These are phyloP conservation scores for Coemansia guatemalensis DNA, from an alignment of 192 early-diverging fungal genomes.

Conservation along the genomic window DNA sequence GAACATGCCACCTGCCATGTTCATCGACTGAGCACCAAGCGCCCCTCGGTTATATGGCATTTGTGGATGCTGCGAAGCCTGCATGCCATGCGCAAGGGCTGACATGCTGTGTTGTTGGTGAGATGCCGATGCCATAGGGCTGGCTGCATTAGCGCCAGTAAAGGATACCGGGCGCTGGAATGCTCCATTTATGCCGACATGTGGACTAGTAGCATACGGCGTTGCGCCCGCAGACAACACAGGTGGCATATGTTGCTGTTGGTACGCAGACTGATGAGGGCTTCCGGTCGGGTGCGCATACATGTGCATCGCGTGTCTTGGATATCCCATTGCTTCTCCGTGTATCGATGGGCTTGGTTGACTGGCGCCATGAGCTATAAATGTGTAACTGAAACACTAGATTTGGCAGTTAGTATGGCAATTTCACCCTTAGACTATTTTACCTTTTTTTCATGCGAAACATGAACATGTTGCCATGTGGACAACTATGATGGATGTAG, in stretches of 20 bases:
- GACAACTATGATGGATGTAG: not conserved
- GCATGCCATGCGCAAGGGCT: not conserved
- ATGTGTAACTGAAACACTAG: not conserved
- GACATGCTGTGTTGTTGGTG: not conserved
- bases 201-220: slow-evolving; percentile 4
- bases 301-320: slow-evolving; percentile 9
- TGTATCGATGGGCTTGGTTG: not conserved
- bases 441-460: not conserved
- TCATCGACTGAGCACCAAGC: slow-evolving; percentile 1
- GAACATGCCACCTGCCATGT: slow-evolving; percentile 2
- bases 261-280: slow-evolving; percentile 3
- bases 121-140: not conserved
- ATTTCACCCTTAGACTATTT: not conserved
- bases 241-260: slow-evolving; percentile 5
- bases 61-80: slow-evolving; percentile 13
- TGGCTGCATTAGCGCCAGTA: not conserved
- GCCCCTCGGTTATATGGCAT: slow-evolving; percentile 18
- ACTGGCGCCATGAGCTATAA: not conserved
- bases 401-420: not conserved
- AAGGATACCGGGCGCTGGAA: not conserved
- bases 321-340: not conserved
- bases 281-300: not conserved
- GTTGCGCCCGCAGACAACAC: not conserved
- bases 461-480: not conserved
- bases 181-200: not conserved